Conservation (phyloP, 192 early-diverging fungal genomes). For the Backusella liffmaniae region DNA sequence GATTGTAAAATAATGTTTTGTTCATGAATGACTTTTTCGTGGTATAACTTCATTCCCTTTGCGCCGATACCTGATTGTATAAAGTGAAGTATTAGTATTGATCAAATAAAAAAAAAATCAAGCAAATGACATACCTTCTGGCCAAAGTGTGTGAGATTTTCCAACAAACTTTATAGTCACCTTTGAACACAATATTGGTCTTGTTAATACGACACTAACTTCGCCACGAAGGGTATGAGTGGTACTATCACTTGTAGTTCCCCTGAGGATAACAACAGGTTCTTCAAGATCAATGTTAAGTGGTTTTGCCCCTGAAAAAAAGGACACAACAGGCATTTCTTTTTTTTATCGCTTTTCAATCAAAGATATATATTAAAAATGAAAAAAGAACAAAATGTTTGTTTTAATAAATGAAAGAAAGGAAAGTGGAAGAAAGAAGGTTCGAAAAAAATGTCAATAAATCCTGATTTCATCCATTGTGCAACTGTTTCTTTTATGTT, state of each 20-base stretch:
- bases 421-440: background rate
- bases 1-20: slow-evolving; percentile 27
- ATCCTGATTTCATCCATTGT: background rate
- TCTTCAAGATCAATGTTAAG: slow-evolving; percentile 35
- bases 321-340: slow-evolving; percentile 23
- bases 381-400: background rate
- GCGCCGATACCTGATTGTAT: slow-evolving; percentile 20
- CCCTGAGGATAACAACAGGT: slow-evolving; percentile 24
- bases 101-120: background rate
- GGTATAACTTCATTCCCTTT: slow-evolving; percentile 16
- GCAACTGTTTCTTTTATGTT: background rate
- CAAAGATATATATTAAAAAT: background rate
- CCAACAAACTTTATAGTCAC: slow-evolving; percentile 29
- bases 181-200: background rate
- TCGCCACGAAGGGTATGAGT: slow-evolving; percentile 28
- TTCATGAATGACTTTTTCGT: slow-evolving; percentile 34
- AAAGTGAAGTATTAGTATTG: background rate
- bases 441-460: background rate
- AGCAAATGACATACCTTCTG: slow-evolving; percentile 25
- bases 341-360: background rate
- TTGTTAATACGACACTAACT: slow-evolving; percentile 22
- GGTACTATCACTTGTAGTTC: slow-evolving; percentile 10
- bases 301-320: slow-evolving; percentile 20
- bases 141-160: slow-evolving; percentile 30
- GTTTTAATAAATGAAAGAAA: background rate